phyloP scores from a whole-genome alignment of 352 stramenopile species.

The Globisporangium yorkense region DNA sequence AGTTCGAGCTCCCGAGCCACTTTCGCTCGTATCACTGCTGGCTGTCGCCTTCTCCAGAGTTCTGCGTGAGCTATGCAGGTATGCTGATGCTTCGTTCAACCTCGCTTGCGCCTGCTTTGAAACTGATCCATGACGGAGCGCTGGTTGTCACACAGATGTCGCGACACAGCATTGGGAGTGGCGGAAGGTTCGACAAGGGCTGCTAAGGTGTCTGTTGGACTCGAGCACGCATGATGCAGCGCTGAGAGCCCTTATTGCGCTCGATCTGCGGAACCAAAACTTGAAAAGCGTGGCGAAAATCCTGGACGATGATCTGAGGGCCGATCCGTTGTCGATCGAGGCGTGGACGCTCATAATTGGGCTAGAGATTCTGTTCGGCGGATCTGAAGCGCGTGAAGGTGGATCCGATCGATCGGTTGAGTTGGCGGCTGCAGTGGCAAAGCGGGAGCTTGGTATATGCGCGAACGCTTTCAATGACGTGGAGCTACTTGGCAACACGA shows the following conservation, averaged over 20 bases:
- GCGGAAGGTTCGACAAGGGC: slow-evolving; percentile 27
- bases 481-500: slow-evolving; percentile 19
- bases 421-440: slow-evolving; percentile 27
- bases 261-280: slow-evolving; percentile 33
- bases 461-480: slow-evolving; percentile 7
- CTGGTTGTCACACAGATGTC: slow-evolving; percentile 13
- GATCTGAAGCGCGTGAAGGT: background rate
- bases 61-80: slow-evolving; percentile 45
- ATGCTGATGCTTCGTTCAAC: background rate
- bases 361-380: slow-evolving; percentile 57
- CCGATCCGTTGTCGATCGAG: slow-evolving; percentile 31
- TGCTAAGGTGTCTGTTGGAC: slow-evolving; percentile 26
- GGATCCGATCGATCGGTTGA: slow-evolving; percentile 10
- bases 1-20: slow-evolving; percentile 23
- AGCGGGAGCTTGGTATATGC: slow-evolving; percentile 24
- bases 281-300: slow-evolving; percentile 34
- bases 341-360: slow-evolving; percentile 41
- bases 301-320: slow-evolving; percentile 24
- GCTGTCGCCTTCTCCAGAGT: slow-evolving; percentile 27
- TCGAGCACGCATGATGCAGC: slow-evolving; percentile 25
- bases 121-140: background rate
- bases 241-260: slow-evolving; percentile 30
- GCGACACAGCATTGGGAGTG: slow-evolving; percentile 44
- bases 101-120: too few relatives aligned
- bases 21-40: slow-evolving; percentile 27